Evolutionary conservation across 106 monocot species (phyloP).

Genomic region (Vanilla planifolia): DNA sequence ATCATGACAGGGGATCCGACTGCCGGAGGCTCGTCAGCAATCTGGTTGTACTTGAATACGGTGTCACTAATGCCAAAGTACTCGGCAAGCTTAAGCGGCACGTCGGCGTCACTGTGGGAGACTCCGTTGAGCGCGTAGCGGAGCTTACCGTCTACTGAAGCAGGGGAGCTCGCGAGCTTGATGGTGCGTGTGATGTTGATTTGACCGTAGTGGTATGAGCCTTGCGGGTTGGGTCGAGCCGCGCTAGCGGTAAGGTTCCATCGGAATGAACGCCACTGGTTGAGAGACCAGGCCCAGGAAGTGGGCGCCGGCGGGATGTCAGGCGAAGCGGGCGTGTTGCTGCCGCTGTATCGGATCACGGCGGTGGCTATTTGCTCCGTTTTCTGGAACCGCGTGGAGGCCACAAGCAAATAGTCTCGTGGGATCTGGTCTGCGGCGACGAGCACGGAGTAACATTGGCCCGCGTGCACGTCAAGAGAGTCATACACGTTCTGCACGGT

Average conservation of each 20-base stretch:
- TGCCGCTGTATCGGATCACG: constrained; percentile 28
- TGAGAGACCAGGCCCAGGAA: constrained; percentile 33
- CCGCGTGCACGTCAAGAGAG: constrained; percentile 45
- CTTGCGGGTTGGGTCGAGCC: constrained; percentile 46
- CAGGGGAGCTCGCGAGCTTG: constrained; percentile 21
- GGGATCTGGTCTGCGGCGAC: constrained; percentile 30
- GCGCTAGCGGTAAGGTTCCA: constrained; percentile 59
- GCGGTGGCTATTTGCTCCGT: constrained; percentile 1
- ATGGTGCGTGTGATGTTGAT: constrained; percentile 50
- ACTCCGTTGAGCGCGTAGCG: constrained; percentile 46
- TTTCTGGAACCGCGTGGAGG: constrained; percentile 36
- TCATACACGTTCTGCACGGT: constrained; percentile 43
- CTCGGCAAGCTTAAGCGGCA: constrained; percentile 68
- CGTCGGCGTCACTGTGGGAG: constrained; percentile 31
- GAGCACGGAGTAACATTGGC: constrained; percentile 42
- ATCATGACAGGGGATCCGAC: neutral
- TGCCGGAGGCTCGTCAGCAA: constrained; percentile 18
- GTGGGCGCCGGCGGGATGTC: constrained; percentile 15
- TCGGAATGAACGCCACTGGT: constrained; percentile 43
- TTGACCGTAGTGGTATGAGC: constrained; percentile 50
- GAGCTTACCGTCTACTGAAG: constrained; percentile 37
- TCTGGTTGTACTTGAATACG: constrained; percentile 46
- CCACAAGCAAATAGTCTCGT: constrained; percentile 39
- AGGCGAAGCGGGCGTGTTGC: constrained; percentile 6
- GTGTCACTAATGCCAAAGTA: constrained; percentile 41